Evolutionary conservation across 2,329 filamentous ascomycete genomes (phyloP).

Genomic region (Clonostachys rosea): DNA sequence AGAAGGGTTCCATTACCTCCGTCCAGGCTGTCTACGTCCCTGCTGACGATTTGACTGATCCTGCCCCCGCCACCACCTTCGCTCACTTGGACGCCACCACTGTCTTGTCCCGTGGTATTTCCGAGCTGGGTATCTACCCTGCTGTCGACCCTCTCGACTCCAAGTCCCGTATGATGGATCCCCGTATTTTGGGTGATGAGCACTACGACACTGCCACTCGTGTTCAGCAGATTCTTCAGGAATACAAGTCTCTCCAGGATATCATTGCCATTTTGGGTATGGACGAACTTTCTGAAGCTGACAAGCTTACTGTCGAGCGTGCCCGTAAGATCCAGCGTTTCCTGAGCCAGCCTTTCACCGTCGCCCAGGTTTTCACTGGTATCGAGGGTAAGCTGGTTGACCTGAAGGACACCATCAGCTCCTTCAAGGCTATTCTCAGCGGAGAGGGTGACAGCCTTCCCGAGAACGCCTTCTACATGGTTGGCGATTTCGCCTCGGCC

Average conservation of each 20-base stretch:
- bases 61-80: slow-evolving; percentile 98
- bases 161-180: slow-evolving; percentile 99
- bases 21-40: slow-evolving; percentile 99
- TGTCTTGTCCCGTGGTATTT: slow-evolving; percentile 99
- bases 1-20: slow-evolving; percentile 98
- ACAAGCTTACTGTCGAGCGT: slow-evolving; percentile 99
- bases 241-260: slow-evolving; percentile 99
- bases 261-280: slow-evolving; percentile 99
- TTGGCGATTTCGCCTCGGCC: slow-evolving; percentile 90
- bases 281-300: slow-evolving; percentile 98
- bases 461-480: slow-evolving; percentile 96
- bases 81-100: slow-evolving; percentile 99
- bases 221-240: slow-evolving; percentile 99
- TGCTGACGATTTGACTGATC: slow-evolving; percentile 99
- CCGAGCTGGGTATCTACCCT: slow-evolving; percentile 99
- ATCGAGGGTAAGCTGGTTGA: slow-evolving; percentile 97
- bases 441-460: slow-evolving; percentile 96
- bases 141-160: slow-evolving; percentile 99
- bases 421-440: slow-evolving; percentile 94
- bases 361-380: slow-evolving; percentile 75
- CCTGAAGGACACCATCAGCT: slow-evolving; percentile 95
- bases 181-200: slow-evolving; percentile 95
- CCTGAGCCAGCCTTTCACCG: slow-evolving; percentile 98
- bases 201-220: slow-evolving; percentile 94
- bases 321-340: slow-evolving; percentile 99